Percentiles rank a stretch among this genome's conserved stretches.
Evolutionary conservation across 2,329 filamentous ascomycete genomes (phyloP).

Genomic region (Aspergillus japonicus): DNA sequence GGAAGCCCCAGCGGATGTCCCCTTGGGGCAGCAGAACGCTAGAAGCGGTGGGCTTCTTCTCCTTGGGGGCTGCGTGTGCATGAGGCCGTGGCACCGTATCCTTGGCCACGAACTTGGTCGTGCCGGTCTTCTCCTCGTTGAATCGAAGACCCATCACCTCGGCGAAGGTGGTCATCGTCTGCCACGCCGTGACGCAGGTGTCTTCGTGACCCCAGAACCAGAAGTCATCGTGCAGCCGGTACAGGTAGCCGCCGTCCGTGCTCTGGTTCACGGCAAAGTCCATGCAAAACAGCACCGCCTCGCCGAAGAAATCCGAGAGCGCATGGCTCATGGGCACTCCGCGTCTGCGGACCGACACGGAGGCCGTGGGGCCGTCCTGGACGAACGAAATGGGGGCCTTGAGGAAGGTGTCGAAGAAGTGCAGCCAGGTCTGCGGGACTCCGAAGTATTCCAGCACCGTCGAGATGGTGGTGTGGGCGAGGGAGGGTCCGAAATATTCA

Average conservation of each 20-base stretch:
- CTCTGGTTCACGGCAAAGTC: slow-evolving; percentile 63
- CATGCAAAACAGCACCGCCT: slow-evolving; percentile 62
- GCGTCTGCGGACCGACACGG: slow-evolving; percentile 50
- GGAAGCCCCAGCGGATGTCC: slow-evolving; percentile 60
- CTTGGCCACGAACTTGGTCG: slow-evolving; percentile 41
- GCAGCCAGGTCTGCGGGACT: slow-evolving; percentile 55
- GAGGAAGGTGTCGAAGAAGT: slow-evolving; percentile 61
- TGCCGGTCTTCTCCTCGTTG: slow-evolving; percentile 59
- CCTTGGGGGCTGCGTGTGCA: too few species aligned
- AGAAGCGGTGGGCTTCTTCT: slow-evolving; percentile 5
- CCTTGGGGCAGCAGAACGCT: slow-evolving; percentile 48
- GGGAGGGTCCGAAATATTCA: slow-evolving; percentile 56
- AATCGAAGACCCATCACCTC: slow-evolving; percentile 57
- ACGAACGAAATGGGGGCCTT: slow-evolving; percentile 59
- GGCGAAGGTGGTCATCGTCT: slow-evolving; percentile 56
- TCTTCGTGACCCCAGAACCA: slow-evolving; percentile 65
- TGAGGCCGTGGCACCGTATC: neutral
- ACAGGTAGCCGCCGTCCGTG: slow-evolving; percentile 55
- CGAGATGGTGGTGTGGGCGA: slow-evolving; percentile 61
- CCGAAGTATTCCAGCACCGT: slow-evolving; percentile 59
- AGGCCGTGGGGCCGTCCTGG: slow-evolving; percentile 51
- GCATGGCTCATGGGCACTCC: slow-evolving; percentile 62
- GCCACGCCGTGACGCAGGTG: slow-evolving; percentile 59
- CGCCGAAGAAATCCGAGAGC: slow-evolving; percentile 60
- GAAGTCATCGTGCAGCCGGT: slow-evolving; percentile 64